Conservation (phyloP, 345 rosid genomes). For the Camelina sativa region DNA sequence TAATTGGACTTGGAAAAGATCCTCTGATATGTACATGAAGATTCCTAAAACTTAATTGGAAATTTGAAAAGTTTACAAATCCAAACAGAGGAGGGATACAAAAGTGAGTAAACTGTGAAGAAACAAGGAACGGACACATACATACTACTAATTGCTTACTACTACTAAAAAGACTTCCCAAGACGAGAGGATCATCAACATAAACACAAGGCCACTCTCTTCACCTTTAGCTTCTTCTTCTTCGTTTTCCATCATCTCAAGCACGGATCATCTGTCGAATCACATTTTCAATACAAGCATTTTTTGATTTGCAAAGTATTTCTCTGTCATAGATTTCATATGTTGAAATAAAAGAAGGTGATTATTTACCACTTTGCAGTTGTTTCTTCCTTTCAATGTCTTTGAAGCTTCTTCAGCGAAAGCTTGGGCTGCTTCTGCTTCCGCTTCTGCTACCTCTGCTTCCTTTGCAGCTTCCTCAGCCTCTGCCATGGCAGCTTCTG, state of each 20-base stretch:
- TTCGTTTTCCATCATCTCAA: conserved; percentile 8
- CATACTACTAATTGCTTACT: conserved; percentile 12
- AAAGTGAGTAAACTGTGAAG: neutral
- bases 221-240: conserved; percentile 16
- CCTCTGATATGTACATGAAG: conserved; percentile 1
- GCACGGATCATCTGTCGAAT: conserved; percentile 34
- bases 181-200: conserved; percentile 30
- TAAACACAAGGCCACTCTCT: conserved; percentile 17
- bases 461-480: conserved; percentile 98
- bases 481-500: conserved; percentile 87
- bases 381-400: conserved; percentile 64
- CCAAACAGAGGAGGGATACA: neutral
- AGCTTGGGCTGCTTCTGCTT: conserved; percentile 93
- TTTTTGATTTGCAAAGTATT: conserved; percentile 6
- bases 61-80: conserved; percentile 22
- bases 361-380: conserved; percentile 55
- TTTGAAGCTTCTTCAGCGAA: conserved; percentile 84
- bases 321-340: conserved; percentile 19
- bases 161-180: conserved; percentile 31
- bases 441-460: conserved; percentile 94
- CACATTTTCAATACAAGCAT: conserved; percentile 15
- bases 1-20: neutral
- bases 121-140: conserved; percentile 10
- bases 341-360: neutral
- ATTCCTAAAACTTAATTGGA: conserved; percentile 20